These are phyloP conservation scores for Aspergillus sp. DNA, from an alignment of 2,329 filamentous ascomycete species.

Conservation along the genomic window DNA sequence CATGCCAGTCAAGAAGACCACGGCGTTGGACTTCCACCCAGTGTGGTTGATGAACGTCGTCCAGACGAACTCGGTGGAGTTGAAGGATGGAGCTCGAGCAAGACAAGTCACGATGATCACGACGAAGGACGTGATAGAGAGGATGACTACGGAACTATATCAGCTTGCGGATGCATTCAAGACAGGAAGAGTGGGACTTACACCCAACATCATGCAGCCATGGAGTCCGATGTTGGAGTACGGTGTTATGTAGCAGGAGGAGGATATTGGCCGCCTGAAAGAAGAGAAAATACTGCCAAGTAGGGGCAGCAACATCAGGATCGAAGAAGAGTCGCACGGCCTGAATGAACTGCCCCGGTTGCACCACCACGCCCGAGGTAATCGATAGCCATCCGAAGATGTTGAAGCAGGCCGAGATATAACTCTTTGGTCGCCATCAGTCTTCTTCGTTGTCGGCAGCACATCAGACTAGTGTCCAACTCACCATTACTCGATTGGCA, in stretches of 20 bases:
- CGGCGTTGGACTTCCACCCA: constrained; percentile 33
- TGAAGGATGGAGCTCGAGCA: not conserved
- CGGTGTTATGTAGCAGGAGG: not conserved
- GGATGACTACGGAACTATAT: constrained; percentile 16
- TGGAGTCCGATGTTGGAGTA: not conserved
- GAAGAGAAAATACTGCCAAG: not conserved
- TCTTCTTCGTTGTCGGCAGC: constrained; percentile 15
- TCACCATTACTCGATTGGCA: constrained; percentile 9
- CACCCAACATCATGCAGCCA: not conserved
- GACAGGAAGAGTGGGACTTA: constrained; percentile 8
- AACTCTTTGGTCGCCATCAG: not conserved
- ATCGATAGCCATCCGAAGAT: constrained; percentile 25
- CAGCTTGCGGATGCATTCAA: constrained; percentile 10
- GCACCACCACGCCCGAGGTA: constrained; percentile 19
- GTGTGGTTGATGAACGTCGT: constrained; percentile 28
- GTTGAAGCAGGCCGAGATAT: constrained; percentile 19
- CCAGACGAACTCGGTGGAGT: not conserved
- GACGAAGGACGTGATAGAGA: constrained; percentile 30
- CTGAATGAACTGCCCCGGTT: constrained; percentile 20
- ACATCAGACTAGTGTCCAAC: not conserved
- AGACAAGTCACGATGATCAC: not conserved
- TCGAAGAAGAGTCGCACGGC: constrained; percentile 9
- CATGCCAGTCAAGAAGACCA: constrained; percentile 42
- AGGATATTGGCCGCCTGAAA: not conserved
- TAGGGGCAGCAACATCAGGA: not conserved